Evolutionary conservation across 495 filamentous ascomycete genomes (phyloP).

Genomic region (Trichocladium uniseriatum): DNA sequence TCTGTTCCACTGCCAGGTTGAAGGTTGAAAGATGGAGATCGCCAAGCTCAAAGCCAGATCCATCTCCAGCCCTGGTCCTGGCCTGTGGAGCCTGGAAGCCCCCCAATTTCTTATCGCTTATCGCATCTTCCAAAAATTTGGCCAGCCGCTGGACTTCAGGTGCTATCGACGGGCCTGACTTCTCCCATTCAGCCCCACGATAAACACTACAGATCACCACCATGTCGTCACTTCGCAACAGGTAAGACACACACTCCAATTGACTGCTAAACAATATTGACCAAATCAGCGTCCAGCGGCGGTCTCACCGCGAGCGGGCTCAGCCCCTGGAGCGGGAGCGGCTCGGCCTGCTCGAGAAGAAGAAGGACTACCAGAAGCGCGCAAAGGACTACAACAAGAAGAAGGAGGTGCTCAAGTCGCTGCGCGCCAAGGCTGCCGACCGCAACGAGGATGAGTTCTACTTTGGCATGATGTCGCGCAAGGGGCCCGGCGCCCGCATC

Average conservation of each 20-base stretch:
- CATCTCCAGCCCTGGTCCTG: background rate
- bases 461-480: slow-evolving; percentile 73
- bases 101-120: slow-evolving; percentile 16
- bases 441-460: slow-evolving; percentile 96
- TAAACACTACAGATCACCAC: no score
- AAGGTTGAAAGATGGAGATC: no score
- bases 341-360: slow-evolving; percentile 31
- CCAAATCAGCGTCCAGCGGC: slow-evolving; percentile 23
- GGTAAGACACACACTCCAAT: no score
- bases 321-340: slow-evolving; percentile 63
- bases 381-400: slow-evolving; percentile 83
- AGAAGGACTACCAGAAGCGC: slow-evolving; percentile 77
- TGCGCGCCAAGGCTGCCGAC: slow-evolving; percentile 71
- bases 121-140: slow-evolving; percentile 15
- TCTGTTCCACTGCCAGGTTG: no score
- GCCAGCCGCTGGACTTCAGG: background rate
- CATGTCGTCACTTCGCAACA: slow-evolving; percentile 31
- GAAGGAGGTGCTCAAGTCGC: slow-evolving; percentile 64
- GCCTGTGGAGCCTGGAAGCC: background rate
- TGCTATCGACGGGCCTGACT: no score
- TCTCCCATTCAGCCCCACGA: no score
- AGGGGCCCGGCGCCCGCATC: slow-evolving; percentile 25
- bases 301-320: slow-evolving; percentile 69
- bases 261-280: background rate
- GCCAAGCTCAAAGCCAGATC: background rate